These are phyloP conservation scores for Dichotomocladium elegans DNA, from an alignment of 371 early-diverging fungal species.

Conservation along the genomic window DNA sequence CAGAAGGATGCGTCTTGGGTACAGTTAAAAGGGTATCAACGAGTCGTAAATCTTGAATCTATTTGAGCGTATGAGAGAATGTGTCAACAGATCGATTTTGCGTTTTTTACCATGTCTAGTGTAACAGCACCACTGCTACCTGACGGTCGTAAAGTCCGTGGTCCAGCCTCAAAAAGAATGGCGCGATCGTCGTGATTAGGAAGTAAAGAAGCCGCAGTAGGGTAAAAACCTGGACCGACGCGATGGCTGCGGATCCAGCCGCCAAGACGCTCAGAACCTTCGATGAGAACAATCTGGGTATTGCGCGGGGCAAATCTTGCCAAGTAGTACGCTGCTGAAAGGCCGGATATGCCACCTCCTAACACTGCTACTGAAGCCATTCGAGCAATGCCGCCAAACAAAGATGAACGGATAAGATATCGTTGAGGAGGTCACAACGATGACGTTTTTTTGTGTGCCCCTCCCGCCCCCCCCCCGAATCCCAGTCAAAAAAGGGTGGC, in stretches of 20 bases:
- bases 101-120: slow-evolving; percentile 80
- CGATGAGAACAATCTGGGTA: slow-evolving; percentile 67
- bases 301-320: slow-evolving; percentile 50
- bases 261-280: slow-evolving; percentile 69
- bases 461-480: too few species aligned
- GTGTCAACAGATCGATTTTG: too few species aligned
- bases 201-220: slow-evolving; percentile 3
- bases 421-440: too few species aligned
- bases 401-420: neutral
- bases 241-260: slow-evolving; percentile 83
- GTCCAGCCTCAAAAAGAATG: slow-evolving; percentile 83
- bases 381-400: neutral
- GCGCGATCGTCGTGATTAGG: slow-evolving; percentile 15
- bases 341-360: slow-evolving; percentile 92
- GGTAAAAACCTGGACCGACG: slow-evolving; percentile 24
- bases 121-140: slow-evolving; percentile 70
- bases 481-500: too few species aligned
- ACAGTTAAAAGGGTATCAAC: slow-evolving; percentile 52
- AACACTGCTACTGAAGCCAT: slow-evolving; percentile 58
- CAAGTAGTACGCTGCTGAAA: slow-evolving; percentile 83
- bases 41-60: slow-evolving; percentile 66
- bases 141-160: slow-evolving; percentile 80
- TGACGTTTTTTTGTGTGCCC: too few species aligned
- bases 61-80: too few species aligned
- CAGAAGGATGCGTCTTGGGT: slow-evolving; percentile 66